Percentiles rank a stretch among this genome's conserved stretches.
Conservation (phyloP, 805 yeast species). For the Ogataea thermomethanolica region DNA sequence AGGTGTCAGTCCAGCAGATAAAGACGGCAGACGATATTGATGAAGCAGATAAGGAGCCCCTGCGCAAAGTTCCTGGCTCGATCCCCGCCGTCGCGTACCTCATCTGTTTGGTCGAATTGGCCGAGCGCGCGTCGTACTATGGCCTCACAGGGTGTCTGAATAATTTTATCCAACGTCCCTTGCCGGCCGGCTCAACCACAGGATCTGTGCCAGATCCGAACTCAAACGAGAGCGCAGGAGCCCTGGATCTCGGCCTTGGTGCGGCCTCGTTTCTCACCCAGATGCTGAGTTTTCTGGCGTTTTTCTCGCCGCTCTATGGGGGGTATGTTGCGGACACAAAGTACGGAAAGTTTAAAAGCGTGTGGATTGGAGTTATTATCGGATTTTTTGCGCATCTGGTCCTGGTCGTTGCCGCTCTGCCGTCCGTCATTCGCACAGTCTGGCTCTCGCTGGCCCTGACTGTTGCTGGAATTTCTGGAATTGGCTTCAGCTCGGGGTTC, state of each 20-base stretch:
- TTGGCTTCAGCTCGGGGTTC: conserved; percentile 47
- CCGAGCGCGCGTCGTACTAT: conserved; percentile 54
- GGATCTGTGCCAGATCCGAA: conserved; percentile 38
- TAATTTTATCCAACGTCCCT: conserved; percentile 48
- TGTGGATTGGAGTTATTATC: conserved; percentile 43
- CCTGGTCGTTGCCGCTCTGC: conserved; percentile 46
- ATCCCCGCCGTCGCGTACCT: conserved; percentile 26
- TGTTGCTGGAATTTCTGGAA: conserved; percentile 35
- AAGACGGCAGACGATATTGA: conserved; percentile 4
- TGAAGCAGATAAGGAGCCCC: conserved; percentile 1
- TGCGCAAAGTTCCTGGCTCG: conserved; percentile 23
- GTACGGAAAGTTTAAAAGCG: conserved; percentile 44
- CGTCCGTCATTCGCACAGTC: conserved; percentile 32
- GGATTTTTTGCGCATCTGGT: conserved; percentile 47
- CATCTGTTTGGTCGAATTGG: conserved; percentile 41
- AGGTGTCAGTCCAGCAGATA: not conserved
- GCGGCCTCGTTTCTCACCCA: conserved; percentile 44
- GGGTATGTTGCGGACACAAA: conserved; percentile 50
- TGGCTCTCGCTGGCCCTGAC: conserved; percentile 34
- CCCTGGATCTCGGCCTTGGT: conserved; percentile 44
- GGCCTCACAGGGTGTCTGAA: conserved; percentile 46
- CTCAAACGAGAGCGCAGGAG: conserved; percentile 44
- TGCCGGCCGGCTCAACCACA: conserved; percentile 42
- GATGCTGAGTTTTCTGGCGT: conserved; percentile 44
- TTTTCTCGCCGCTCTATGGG: conserved; percentile 47